Conservation (phyloP, 75 land plant genomes). For the Azolla pinnata region DNA sequence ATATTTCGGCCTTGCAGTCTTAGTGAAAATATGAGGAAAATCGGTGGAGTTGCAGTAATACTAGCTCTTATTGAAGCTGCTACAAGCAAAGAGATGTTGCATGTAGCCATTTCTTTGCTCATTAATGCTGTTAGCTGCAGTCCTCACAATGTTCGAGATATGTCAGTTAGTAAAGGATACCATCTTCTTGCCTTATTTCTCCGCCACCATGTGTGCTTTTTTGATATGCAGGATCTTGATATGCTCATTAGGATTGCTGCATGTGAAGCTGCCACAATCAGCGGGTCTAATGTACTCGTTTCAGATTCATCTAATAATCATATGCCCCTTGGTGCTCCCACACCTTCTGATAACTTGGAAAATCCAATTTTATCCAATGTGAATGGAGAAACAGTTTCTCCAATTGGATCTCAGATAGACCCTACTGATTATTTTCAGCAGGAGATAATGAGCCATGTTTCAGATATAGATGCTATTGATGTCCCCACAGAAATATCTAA, state of each 20-base stretch:
- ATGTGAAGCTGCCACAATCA: constrained; percentile 82
- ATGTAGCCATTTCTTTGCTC: constrained; percentile 71
- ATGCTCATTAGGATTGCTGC: constrained; percentile 92
- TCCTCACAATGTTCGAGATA: constrained; percentile 77
- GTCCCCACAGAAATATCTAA: constrained; percentile 51
- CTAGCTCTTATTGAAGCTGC: constrained; percentile 92
- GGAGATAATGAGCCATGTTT: constrained; percentile 67
- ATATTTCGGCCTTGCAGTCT: constrained; percentile 74
- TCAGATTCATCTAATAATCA: background rate
- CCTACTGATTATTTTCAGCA: constrained; percentile 59
- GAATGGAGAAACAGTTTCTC: constrained; percentile 56
- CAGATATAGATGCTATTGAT: constrained; percentile 77
- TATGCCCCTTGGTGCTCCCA: constrained; percentile 6
- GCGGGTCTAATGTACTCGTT: constrained; percentile 23
- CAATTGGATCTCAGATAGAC: constrained; percentile 72
- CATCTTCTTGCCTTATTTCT: constrained; percentile 90
- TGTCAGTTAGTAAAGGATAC: constrained; percentile 85
- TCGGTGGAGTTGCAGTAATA: constrained; percentile 89
- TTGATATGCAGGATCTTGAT: constrained; percentile 85
- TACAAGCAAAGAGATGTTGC: constrained; percentile 82
- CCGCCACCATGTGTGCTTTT: constrained; percentile 67
- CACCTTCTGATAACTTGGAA: constrained; percentile 26
- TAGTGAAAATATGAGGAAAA: constrained; percentile 71
- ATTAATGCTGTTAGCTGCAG: constrained; percentile 72
- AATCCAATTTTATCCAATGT: constrained; percentile 43